phyloP scores from a whole-genome alignment of 2,329 filamentous ascomycete species.

The Aureobasidium sp. region DNA sequence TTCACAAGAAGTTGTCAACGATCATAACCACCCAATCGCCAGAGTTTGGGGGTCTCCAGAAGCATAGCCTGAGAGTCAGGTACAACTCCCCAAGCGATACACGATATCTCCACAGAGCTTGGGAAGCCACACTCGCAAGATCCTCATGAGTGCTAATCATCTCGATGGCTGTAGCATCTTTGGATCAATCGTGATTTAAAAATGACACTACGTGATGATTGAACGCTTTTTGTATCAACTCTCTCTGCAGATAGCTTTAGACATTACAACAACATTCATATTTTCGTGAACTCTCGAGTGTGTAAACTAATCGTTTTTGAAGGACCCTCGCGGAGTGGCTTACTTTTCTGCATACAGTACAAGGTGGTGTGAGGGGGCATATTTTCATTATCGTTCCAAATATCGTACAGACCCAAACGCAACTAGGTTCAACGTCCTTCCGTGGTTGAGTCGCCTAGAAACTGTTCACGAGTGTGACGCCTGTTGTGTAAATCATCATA shows the following conservation, averaged over 20 bases:
- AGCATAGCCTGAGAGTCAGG: too few relatives aligned
- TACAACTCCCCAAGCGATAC: too few relatives aligned
- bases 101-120: too few relatives aligned
- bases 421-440: not conserved
- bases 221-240: not conserved
- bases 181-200: too few relatives aligned
- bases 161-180: too few relatives aligned
- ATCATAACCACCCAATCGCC: too few relatives aligned
- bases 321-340: too few relatives aligned
- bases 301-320: not conserved
- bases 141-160: too few relatives aligned
- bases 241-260: not conserved
- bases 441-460: not conserved
- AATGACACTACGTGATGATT: not conserved
- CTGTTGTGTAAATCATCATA: constrained; percentile 66
- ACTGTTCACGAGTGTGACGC: constrained; percentile 47
- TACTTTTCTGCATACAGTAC: not conserved
- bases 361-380: not conserved
- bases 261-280: not conserved
- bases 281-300: not conserved
- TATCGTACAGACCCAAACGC: not conserved
- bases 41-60: too few relatives aligned
- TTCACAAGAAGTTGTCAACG: too few relatives aligned
- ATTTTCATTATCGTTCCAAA: constrained; percentile 7
- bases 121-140: too few relatives aligned